These are phyloP conservation scores for Rhynchosporium graminicola DNA, from an alignment of 2,329 filamentous ascomycete species.

Conservation along the genomic window DNA sequence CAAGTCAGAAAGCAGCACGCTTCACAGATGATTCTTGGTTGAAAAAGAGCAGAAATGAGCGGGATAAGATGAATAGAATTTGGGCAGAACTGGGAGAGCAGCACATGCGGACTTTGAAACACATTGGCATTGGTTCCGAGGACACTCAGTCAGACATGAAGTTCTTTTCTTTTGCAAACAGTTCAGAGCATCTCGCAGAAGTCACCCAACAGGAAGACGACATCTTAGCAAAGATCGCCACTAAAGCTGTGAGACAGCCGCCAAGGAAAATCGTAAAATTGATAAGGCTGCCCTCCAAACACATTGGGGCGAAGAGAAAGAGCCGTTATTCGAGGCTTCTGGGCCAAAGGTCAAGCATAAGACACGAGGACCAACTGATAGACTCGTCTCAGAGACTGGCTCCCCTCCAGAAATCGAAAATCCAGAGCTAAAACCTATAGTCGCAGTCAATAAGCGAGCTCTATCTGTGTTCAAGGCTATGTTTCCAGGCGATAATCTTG, in stretches of 20 bases:
- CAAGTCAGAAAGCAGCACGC: neutral
- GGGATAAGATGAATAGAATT: neutral
- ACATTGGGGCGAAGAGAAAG: constrained; percentile 5
- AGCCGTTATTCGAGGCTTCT: neutral
- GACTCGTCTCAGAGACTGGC: neutral
- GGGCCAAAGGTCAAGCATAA: constrained; percentile 3
- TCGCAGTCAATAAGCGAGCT: neutral
- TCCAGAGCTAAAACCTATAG: neutral
- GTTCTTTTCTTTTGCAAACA: neutral
- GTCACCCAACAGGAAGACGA: neutral
- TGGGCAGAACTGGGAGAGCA: neutral
- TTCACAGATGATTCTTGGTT: neutral
- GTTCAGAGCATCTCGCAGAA: neutral
- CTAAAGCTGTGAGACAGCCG: neutral
- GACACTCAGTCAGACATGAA: constrained; percentile 10
- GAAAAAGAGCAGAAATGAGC: neutral
- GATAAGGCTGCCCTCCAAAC: constrained; percentile 5
- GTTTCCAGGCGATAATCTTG: constrained; percentile 7
- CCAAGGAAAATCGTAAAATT: constrained; percentile 2
- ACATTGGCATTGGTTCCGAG: neutral
- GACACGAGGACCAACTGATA: neutral
- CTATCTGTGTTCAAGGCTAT: constrained; percentile 8
- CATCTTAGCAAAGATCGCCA: neutral
- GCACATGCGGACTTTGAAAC: neutral
- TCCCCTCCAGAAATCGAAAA: neutral